Evolutionary conservation across 2,329 filamentous ascomycete species (phyloP).

Genomic region (Paracorniculantispora psalliotae): DNA sequence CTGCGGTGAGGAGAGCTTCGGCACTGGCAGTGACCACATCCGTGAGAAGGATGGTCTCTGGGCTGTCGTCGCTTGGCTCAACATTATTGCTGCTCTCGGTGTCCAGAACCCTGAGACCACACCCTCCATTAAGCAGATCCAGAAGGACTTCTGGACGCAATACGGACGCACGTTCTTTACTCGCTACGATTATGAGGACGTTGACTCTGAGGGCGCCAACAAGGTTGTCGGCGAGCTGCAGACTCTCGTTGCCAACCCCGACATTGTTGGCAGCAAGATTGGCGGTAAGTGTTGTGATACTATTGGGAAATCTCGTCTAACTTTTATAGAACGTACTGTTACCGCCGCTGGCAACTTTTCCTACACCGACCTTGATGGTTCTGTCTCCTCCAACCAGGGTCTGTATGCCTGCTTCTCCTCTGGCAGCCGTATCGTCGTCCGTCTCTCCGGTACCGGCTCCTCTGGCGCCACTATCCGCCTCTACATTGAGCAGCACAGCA

Average conservation of each 20-base stretch:
- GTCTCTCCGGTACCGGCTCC: conserved; percentile 89
- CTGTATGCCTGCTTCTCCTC: conserved; percentile 93
- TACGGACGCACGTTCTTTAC: conserved; percentile 99
- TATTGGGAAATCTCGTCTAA: conserved; percentile 18
- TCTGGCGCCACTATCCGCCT: conserved; percentile 94
- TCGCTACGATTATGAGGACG: conserved; percentile 95
- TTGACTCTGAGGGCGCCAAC: conserved; percentile 84
- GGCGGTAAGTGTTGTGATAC: conserved; percentile 50
- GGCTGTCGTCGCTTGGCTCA: conserved; percentile 96
- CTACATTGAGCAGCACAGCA: conserved; percentile 94
- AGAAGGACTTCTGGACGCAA: conserved; percentile 92
- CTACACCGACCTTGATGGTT: conserved; percentile 97
- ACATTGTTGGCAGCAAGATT: conserved; percentile 78
- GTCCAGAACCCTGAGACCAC: conserved; percentile 73
- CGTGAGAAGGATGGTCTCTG: conserved; percentile 98
- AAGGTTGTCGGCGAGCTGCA: conserved; percentile 81
- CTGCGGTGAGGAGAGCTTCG: conserved; percentile 97
- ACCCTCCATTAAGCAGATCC: conserved; percentile 92
- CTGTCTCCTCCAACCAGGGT: conserved; percentile 91
- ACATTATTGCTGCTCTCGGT: conserved; percentile 93
- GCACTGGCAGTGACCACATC: conserved; percentile 97
- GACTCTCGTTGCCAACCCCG: conserved; percentile 66
- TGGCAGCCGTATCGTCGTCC: conserved; percentile 90
- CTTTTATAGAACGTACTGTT: conserved; percentile 64
- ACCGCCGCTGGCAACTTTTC: conserved; percentile 91